phyloP scores from a whole-genome alignment of 495 filamentous ascomycete genomes.

The Aspergillus leporis region DNA sequence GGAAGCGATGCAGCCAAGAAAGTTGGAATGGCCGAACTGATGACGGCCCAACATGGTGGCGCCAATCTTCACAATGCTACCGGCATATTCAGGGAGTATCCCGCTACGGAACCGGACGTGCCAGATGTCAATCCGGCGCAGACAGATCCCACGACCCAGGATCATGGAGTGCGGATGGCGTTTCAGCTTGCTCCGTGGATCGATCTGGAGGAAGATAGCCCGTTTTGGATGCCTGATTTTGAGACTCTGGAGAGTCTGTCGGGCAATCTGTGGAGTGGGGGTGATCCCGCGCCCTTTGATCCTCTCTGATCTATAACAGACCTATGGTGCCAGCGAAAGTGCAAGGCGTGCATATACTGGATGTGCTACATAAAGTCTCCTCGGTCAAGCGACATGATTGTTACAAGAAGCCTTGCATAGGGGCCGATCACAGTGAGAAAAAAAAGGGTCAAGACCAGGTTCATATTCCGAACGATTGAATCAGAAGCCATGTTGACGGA shows the following conservation, averaged over 20 bases:
- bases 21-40: constrained; percentile 43
- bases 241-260: constrained; percentile 45
- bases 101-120: constrained; percentile 10
- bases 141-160: constrained; percentile 19
- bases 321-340: no score
- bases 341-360: no score
- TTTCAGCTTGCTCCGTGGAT: constrained; percentile 49
- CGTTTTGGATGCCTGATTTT: constrained; percentile 50
- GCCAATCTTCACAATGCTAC: constrained; percentile 8
- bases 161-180: constrained; percentile 47
- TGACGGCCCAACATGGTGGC: constrained; percentile 38
- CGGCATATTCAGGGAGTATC: constrained; percentile 6
- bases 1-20: constrained; percentile 39
- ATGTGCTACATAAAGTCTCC: no score
- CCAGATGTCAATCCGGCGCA: background rate
- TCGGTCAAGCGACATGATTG: no score
- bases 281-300: constrained; percentile 37
- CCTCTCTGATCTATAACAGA: constrained; percentile 24
- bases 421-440: no score
- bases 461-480: no score
- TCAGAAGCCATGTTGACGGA: no score
- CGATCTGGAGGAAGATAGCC: constrained; percentile 41
- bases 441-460: no score
- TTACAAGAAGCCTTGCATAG: no score
- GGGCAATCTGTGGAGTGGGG: constrained; percentile 35